Percentiles rank a stretch among this genome's conserved stretches.
Conservation (phyloP, 225 moss, liverwort and hornwort genomes). For the Pseudoscleropodium purum region DNA sequence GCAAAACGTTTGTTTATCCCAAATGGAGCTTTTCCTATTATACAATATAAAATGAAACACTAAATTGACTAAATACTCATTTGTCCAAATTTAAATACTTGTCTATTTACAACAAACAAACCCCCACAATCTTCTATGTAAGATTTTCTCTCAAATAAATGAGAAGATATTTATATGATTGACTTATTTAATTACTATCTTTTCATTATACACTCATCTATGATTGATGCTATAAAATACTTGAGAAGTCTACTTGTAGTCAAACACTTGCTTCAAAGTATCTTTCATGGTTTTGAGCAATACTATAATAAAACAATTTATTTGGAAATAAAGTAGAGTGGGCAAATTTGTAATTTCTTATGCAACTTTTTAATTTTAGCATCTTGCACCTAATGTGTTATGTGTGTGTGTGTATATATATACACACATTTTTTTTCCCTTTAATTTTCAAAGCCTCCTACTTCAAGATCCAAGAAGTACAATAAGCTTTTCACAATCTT, state of each 20-base stretch:
- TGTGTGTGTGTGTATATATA: no score
- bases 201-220: not conserved
- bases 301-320: not conserved
- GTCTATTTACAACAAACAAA: not conserved
- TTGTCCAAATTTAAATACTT: not conserved
- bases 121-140: not conserved
- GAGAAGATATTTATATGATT: not conserved
- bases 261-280: not conserved
- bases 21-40: no score
- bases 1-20: accelerated
- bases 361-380: not conserved
- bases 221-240: not conserved
- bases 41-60: not conserved
- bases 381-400: not conserved
- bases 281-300: not conserved
- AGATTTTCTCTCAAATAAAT: not conserved
- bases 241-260: not conserved
- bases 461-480: not conserved
- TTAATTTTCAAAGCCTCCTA: not conserved
- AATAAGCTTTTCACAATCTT: not conserved
- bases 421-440: no score
- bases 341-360: not conserved
- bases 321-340: not conserved
- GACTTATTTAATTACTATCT: no score
- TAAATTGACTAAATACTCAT: not conserved